Base-by-base conservation (phyloP, 345 rosid genomes). In the Sonneratia caseolaris region DNA sequence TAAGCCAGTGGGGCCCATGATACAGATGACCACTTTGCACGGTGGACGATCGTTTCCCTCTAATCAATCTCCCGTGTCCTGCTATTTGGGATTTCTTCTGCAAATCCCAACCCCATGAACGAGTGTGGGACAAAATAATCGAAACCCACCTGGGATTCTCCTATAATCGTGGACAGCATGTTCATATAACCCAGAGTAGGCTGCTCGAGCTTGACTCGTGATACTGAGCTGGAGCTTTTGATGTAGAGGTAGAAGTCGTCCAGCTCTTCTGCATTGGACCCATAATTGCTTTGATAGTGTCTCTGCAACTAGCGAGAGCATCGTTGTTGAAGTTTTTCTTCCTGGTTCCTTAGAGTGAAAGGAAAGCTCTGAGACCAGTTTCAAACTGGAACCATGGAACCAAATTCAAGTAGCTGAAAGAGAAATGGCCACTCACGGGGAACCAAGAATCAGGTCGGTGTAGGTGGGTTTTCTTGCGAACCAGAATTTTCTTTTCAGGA, bases 271-370 rank as follows among this genome's bases (percentile, higher is more conserved):
- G 95, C 88, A 51, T 73, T 74, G 11, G 88, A 3, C 43, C 98
- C 97, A 19, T 89, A 88, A 86, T 79, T 37, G 86, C 81, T 78
- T 83, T 88, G 69, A 88, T 94, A 47, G 95, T 84, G 71, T 94
- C 96, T 48, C 87, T 77, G 69, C 97, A 87, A 74, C 82, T 82
- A 65, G 85, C 83, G 81, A 88, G 83, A 24, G 95, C 94, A 76
- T 83, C 96, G 71, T 83, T 83, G 79, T 91, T 85, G 81, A 89
- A 91, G 75, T 80, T 86, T 73, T 87, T 91, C 82, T 82, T 75
- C 69, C 72, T 80, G 37, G 85, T 83, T 18, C 89, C 94, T 27
- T 83, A 89, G 16, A 88, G 72, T 6, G 86, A 71, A 68, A 76
- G 22, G 76, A 93, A 93, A 47, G 88, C 77, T 15, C 32, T 27